phyloP scores from a whole-genome alignment of 306 rosid species.

The Clitoria ternatea region DNA sequence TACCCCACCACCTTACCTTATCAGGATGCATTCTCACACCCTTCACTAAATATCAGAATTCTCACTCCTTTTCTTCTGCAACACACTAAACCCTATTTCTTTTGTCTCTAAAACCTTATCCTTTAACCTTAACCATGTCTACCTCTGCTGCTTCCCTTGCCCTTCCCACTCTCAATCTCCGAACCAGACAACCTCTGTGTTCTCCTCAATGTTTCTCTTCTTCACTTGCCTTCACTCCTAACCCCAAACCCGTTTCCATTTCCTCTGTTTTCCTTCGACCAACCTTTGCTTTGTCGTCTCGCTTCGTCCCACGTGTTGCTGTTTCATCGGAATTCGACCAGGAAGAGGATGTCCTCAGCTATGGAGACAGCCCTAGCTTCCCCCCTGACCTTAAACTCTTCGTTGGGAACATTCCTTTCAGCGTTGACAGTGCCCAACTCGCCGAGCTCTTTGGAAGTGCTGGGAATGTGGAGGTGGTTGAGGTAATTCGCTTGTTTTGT shows the following conservation, averaged over 20 bases:
- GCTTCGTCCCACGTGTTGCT: constrained; percentile 51
- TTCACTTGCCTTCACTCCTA: constrained; percentile 26
- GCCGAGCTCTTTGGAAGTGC: constrained; percentile 71
- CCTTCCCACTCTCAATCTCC: constrained; percentile 48
- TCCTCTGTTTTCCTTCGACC: constrained; percentile 43
- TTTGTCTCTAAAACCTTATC: constrained; percentile 40
- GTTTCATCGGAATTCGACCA: constrained; percentile 69
- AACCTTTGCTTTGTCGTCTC: constrained; percentile 26
- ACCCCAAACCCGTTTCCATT: constrained; percentile 41
- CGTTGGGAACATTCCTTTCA: constrained; percentile 89
- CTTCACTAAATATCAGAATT: constrained; percentile 17
- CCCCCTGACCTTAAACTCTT: constrained; percentile 63
- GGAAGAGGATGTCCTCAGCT: constrained; percentile 51
- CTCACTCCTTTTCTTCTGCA: background rate
- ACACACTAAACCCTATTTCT: constrained; percentile 11
- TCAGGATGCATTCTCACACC: background rate
- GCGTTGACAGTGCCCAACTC: constrained; percentile 74
- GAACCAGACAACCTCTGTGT: constrained; percentile 30
- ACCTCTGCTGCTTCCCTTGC: constrained; percentile 63
- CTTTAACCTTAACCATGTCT: constrained; percentile 45
- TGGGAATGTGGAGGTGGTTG: constrained; percentile 82
- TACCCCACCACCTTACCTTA: constrained; percentile 17
- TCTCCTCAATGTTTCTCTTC: constrained; percentile 35
- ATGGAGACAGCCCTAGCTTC: constrained; percentile 30
- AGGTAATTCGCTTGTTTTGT: constrained; percentile 44